These are phyloP conservation scores for Cucurbita maxima DNA, from an alignment of 306 rosid species.

Conservation along the genomic window DNA sequence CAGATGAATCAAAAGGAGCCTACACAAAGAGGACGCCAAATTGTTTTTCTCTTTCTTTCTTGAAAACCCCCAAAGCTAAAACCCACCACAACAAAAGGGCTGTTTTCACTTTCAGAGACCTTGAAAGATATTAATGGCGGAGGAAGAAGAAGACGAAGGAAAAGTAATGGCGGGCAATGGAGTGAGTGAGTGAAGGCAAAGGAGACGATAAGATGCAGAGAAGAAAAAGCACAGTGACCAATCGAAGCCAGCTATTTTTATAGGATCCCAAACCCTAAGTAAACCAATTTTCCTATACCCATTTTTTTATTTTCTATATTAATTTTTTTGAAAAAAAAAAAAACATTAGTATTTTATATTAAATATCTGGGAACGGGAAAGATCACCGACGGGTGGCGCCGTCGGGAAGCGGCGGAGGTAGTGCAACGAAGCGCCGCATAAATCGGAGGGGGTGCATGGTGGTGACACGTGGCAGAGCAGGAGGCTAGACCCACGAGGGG, in stretches of 20 bases:
- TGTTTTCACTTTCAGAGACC: slow-evolving; percentile 13
- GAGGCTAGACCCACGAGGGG: background rate
- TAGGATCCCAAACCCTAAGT: slow-evolving; percentile 37
- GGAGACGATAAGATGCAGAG: background rate
- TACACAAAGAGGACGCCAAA: slow-evolving; percentile 11
- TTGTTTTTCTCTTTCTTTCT: slow-evolving; percentile 10
- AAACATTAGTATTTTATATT: background rate
- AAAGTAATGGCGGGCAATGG: background rate
- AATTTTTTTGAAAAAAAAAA: background rate
- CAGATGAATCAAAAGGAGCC: slow-evolving; percentile 6
- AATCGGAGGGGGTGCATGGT: background rate
- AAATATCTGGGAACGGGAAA: background rate
- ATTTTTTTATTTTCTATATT: background rate
- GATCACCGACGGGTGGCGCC: background rate
- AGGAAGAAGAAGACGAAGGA: background rate
- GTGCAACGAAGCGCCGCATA: slow-evolving; percentile 19
- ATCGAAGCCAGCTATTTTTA: slow-evolving; percentile 27
- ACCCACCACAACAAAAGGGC: background rate
- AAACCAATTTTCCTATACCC: slow-evolving; percentile 5
- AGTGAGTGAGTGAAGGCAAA: background rate
- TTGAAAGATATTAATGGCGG: slow-evolving; percentile 20
- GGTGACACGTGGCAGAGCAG: slow-evolving; percentile 15
- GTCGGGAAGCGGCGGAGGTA: background rate
- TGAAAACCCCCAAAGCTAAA: slow-evolving; percentile 22
- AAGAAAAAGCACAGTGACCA: slow-evolving; percentile 6